Evolutionary conservation across 73 alveolate species (phyloP), one percentile per base, ranked within the genome.

Genomic region (Durusdinium trenchii): DNA sequence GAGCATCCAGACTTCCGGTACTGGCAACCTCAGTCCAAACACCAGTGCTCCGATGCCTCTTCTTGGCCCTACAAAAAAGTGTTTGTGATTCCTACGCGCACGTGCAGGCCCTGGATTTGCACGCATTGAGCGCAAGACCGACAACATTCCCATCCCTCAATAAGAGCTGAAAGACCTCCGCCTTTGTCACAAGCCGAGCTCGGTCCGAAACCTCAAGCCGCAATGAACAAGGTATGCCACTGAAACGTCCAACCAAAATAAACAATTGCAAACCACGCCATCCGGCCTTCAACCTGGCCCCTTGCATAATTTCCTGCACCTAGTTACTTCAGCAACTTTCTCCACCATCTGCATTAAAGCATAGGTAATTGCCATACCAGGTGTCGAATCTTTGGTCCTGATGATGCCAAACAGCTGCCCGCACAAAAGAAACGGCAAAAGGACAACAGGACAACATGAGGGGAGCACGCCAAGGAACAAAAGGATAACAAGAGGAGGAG

Each of bases 141-240:
- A 85, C 95, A 3, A 82, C 95, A 43, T 42, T 52, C 32, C 81
- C 92, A 26, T 36, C 62, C 50, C 92, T 57, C 64, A 51, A 38
- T 6, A 93, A 61, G 14, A 93, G 92, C 87, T 54, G 57, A 16
- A 76, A 62, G 40, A 95, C 99, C 86, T 85, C 95, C 7, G 99
- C 99, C 86, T 81, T 95, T 16, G 95, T 95, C 89, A 95, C 89
- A 36, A 95, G 46, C 64, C 99, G 99, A 4, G 96, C 95, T 18
- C 99, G 47, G 75, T 95, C 99, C 1, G 99, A 90, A 86, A 90
- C 96, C 96, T 89, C 54, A 64, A 38, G 79, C 42, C 79, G 28
- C 42, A 6, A 16, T 64, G 79, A 16, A 9, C 28, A 57, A 12
- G 38, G 84, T n/a, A 71, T 28, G 6, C 35, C 10, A 36, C 6